Conservation (phyloP, 202 grass and related monocot genomes). For the Panicum virgatum region DNA sequence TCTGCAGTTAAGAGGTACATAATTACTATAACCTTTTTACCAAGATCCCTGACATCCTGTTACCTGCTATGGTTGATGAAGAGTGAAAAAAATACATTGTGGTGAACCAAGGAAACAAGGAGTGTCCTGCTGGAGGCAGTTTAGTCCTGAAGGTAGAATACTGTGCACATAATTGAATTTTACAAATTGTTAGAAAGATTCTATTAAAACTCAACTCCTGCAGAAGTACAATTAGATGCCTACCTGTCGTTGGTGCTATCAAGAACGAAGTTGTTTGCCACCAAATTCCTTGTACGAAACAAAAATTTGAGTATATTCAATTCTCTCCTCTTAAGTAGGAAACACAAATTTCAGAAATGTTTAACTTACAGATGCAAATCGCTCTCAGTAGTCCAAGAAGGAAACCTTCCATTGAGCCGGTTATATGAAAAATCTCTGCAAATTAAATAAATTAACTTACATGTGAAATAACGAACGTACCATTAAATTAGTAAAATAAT, state of each 20-base stretch:
- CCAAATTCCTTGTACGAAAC: constrained; percentile 28
- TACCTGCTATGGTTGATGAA: not conserved
- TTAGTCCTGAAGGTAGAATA: constrained; percentile 58
- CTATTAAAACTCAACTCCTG: not conserved
- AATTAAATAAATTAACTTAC: not conserved
- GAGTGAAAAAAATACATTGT: constrained; percentile 38
- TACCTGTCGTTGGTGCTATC: constrained; percentile 13
- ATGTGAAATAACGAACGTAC: not conserved
- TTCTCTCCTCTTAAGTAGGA: not conserved
- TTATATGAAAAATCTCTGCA: constrained; percentile 81
- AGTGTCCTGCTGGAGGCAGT: constrained; percentile 65
- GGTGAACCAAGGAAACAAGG: constrained; percentile 60
- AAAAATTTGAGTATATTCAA: not conserved
- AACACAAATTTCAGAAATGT: not conserved
- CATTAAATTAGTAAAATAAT: not conserved
- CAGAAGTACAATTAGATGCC: not conserved
- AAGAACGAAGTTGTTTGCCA: constrained; percentile 34
- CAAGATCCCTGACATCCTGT: not conserved
- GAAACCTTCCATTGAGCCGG: constrained; percentile 59
- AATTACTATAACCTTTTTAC: not conserved
- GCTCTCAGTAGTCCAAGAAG: constrained; percentile 53
- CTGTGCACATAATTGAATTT: constrained; percentile 41
- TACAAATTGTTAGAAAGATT: not conserved
- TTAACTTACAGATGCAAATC: constrained; percentile 61
- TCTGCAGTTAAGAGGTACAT: constrained; percentile 39